Conservation (phyloP, 192 early-diverging fungal genomes). For the Dissophora globulifera region DNA sequence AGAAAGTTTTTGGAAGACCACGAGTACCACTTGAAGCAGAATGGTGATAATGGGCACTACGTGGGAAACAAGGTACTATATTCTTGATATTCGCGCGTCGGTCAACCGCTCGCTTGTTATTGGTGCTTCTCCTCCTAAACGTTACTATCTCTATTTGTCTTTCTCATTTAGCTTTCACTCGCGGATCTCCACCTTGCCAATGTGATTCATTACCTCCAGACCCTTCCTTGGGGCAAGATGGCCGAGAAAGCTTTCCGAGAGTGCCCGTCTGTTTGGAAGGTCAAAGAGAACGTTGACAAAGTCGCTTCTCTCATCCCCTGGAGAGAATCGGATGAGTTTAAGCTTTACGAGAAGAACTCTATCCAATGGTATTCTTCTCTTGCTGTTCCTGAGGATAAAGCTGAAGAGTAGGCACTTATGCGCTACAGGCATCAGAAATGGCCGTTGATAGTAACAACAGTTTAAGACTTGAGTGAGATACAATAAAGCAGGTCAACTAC, state of each 20-base stretch:
- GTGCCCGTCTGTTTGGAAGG: constrained; percentile 22
- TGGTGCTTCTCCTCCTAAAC: neutral
- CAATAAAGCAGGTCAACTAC: too few species aligned
- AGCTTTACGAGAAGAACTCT: constrained; percentile 12
- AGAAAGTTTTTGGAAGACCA: constrained; percentile 31
- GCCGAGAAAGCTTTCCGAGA: constrained; percentile 11
- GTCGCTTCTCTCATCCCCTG: constrained; percentile 2
- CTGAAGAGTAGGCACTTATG: too few species aligned
- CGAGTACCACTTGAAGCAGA: constrained; percentile 30
- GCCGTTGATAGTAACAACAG: too few species aligned
- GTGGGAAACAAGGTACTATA: constrained; percentile 32
- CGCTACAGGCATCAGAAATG: too few species aligned
- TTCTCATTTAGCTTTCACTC: constrained; percentile 11
- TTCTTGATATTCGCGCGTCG: neutral
- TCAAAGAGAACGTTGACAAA: constrained; percentile 32
- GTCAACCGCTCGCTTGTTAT: neutral
- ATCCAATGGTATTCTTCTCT: neutral
- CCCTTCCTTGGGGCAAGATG: constrained; percentile 25
- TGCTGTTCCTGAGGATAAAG: constrained; percentile 1
- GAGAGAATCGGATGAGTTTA: constrained; percentile 12
- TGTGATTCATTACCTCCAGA: constrained; percentile 15
- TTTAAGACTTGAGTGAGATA: too few species aligned
- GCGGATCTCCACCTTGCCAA: constrained; percentile 36
- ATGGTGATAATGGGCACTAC: constrained; percentile 46
- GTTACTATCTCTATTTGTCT: neutral